Evolutionary conservation across 2,329 filamentous ascomycete species (phyloP).

Genomic region (Trichoderma sp.): DNA sequence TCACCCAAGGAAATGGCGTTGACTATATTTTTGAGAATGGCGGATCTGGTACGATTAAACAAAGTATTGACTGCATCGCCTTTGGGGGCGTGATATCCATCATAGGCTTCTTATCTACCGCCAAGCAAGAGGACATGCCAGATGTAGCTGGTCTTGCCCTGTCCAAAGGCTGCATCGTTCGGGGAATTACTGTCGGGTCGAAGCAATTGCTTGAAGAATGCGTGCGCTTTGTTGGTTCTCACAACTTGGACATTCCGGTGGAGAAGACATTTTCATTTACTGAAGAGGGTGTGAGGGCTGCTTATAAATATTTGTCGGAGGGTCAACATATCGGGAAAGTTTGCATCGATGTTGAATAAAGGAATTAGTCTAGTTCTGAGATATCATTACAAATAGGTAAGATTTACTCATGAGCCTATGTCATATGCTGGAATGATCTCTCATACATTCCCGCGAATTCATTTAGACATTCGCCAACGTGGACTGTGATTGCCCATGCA

Average conservation of each 20-base stretch:
- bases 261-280: not conserved
- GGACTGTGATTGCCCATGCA: not conserved
- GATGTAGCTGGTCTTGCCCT: not conserved
- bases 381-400: not conserved
- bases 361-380: not conserved
- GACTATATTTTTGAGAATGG: not conserved
- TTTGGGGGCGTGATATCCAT: not conserved
- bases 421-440: not conserved
- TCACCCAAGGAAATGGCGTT: not conserved
- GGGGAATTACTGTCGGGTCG: not conserved
- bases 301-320: not conserved
- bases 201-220: not conserved
- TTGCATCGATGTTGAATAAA: not conserved
- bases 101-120: not conserved
- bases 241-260: not conserved
- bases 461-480: not conserved
- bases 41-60: not conserved
- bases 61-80: not conserved
- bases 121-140: not conserved
- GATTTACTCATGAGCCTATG: not conserved
- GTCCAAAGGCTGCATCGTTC: not conserved
- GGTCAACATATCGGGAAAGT: not conserved
- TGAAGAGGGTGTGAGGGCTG: not conserved
- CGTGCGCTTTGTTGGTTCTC: not conserved
- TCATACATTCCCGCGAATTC: not conserved